phyloP scores from a whole-genome alignment of 352 stramenopile species.

The Globisporangium nodosum region DNA sequence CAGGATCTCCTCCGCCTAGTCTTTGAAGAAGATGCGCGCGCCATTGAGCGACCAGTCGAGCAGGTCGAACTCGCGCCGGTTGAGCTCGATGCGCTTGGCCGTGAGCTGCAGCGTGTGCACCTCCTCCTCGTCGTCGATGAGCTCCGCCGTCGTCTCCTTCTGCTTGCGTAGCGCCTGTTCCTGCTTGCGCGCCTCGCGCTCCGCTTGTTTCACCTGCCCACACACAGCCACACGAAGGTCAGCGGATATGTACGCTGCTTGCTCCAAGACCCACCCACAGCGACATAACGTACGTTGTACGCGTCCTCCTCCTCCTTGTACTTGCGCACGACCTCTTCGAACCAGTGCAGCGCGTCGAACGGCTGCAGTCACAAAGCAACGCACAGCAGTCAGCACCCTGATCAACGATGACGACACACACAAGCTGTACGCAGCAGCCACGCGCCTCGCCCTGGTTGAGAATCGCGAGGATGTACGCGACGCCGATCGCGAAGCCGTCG shows the following conservation, averaged over 20 bases:
- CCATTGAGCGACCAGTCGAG: slow-evolving; percentile 90
- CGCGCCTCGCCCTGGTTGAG: slow-evolving; percentile 81
- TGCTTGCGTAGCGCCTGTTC: slow-evolving; percentile 74
- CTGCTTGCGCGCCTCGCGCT: slow-evolving; percentile 70
- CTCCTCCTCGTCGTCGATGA: slow-evolving; percentile 86
- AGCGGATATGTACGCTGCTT: neutral
- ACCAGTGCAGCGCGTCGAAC: slow-evolving; percentile 90
- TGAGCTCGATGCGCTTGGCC: slow-evolving; percentile 81
- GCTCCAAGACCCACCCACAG: neutral
- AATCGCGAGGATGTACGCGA: slow-evolving; percentile 92
- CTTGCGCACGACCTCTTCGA: slow-evolving; percentile 85
- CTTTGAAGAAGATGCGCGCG: slow-evolving; percentile 91
- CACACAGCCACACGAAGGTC: neutral
- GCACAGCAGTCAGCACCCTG: neutral
- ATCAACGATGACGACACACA: slow-evolving; percentile 1
- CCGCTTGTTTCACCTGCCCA: slow-evolving; percentile 65
- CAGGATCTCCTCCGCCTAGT: slow-evolving; percentile 23
- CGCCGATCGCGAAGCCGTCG: slow-evolving; percentile 93
- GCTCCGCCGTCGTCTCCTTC: slow-evolving; percentile 77
- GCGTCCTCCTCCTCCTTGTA: slow-evolving; percentile 77
- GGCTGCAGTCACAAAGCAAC: slow-evolving; percentile 21
- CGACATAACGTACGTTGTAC: slow-evolving; percentile 43
- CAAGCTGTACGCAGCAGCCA: neutral
- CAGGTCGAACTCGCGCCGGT: slow-evolving; percentile 85
- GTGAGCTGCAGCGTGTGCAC: slow-evolving; percentile 84